phyloP scores from a whole-genome alignment of 164 flowering plant species.

The Hamamelis virginiana region DNA sequence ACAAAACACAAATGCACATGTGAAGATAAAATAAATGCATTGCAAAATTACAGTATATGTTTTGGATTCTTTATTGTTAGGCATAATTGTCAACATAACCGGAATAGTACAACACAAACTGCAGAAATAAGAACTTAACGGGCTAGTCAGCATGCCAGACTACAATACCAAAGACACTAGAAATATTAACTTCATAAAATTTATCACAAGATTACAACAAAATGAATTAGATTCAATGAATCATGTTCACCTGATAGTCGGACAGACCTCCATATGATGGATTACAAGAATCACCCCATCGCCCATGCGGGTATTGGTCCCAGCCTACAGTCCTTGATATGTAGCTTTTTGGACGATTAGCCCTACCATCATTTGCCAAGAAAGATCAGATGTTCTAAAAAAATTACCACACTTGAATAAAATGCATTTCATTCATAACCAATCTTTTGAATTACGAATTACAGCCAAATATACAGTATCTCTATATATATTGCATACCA shows the following conservation, averaged over 20 bases:
- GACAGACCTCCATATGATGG: slow-evolving; percentile 84
- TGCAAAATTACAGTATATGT: no score
- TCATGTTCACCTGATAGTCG: slow-evolving; percentile 70
- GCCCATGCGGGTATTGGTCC: slow-evolving; percentile 90
- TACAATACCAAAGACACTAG: no score
- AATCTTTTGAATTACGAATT: background rate
- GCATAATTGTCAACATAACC: no score
- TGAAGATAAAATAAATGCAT: no score
- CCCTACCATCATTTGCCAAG: slow-evolving; percentile 50
- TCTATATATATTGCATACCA: slow-evolving; percentile 48
- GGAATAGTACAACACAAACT: no score
- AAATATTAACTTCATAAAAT: background rate
- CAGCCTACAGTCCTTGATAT: slow-evolving; percentile 77
- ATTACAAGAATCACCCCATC: slow-evolving; percentile 88
- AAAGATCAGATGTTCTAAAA: background rate
- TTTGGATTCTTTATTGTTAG: no score
- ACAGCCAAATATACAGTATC: slow-evolving; percentile 1
- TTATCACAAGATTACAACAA: background rate
- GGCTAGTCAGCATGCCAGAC: no score
- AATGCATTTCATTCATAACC: background rate
- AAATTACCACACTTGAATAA: background rate
- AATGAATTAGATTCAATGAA: background rate
- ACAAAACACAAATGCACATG: no score
- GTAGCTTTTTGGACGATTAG: slow-evolving; percentile 95
- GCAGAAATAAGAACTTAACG: no score